Percentiles rank a stretch among this genome's conserved stretches.
phyloP scores from a whole-genome alignment of 1,139 yeast genomes.

The Candida tunisiensis region DNA sequence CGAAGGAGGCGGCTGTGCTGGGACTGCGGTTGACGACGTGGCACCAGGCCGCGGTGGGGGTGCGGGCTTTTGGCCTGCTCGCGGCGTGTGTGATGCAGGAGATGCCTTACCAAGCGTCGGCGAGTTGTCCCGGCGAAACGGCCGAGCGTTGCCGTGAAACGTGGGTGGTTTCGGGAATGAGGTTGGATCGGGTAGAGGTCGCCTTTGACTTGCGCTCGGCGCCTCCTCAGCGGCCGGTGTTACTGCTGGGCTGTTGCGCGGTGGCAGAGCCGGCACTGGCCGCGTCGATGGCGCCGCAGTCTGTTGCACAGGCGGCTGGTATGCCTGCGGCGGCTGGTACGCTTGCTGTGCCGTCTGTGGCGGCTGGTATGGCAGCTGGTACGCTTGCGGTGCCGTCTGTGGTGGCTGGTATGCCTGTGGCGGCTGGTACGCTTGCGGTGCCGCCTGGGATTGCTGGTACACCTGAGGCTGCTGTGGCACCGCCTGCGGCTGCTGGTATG shows the following conservation, averaged over 20 bases:
- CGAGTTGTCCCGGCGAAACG: not conserved
- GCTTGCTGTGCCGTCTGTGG: conserved; percentile 1
- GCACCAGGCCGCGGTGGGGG: too few relatives aligned
- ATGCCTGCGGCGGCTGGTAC: conserved; percentile 2
- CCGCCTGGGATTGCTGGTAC: conserved; percentile 5
- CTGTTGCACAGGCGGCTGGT: conserved; percentile 6
- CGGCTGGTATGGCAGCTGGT: not conserved
- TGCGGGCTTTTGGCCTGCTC: too few relatives aligned
- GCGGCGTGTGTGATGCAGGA: too few relatives aligned
- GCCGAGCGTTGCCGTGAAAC: conserved; percentile 4
- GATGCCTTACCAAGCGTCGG: too few relatives aligned
- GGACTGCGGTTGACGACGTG: too few relatives aligned
- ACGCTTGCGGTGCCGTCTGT: conserved; percentile 1
- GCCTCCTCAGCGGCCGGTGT: conserved; percentile 2
- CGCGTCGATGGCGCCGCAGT: conserved; percentile 1
- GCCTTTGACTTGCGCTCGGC: conserved; percentile 4
- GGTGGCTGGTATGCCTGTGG: conserved; percentile 1
- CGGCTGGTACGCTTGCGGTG: conserved; percentile 7
- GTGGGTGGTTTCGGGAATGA: conserved; percentile 30
- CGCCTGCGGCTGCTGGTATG: conserved; percentile 3
- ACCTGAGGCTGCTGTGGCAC: conserved; percentile 4
- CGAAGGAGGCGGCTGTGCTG: too few relatives aligned
- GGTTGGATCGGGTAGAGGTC: conserved; percentile 24
- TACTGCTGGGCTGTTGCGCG: conserved; percentile 1
- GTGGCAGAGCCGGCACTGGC: conserved; percentile 5